These are phyloP conservation scores for Friedmanniomyces endolithicus DNA, from an alignment of 495 filamentous ascomycete species.

Conservation along the genomic window DNA sequence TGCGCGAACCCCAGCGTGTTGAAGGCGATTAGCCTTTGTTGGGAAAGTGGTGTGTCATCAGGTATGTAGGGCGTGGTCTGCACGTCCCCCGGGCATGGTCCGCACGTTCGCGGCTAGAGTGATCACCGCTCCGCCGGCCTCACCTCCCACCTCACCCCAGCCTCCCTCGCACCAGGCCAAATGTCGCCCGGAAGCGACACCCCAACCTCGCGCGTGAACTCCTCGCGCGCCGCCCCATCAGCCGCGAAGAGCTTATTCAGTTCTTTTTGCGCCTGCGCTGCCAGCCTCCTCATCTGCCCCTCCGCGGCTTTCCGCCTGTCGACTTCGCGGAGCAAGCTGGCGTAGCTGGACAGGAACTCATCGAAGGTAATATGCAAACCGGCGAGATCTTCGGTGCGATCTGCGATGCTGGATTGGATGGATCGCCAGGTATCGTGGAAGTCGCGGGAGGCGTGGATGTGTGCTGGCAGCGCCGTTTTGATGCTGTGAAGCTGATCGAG, in stretches of 20 bases:
- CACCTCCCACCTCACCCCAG: conserved; percentile 48
- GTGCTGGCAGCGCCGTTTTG: conserved; percentile 33
- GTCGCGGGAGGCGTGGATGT: conserved; percentile 55
- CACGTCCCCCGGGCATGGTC: too few relatives aligned
- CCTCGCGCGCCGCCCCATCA: conserved; percentile 62
- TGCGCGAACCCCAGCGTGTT: too few relatives aligned
- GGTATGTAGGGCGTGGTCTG: too few relatives aligned
- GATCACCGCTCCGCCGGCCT: conserved; percentile 23
- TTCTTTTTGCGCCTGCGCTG: conserved; percentile 60
- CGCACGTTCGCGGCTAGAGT: too few relatives aligned
- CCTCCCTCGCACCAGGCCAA: conserved; percentile 61
- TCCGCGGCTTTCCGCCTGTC: conserved; percentile 57
- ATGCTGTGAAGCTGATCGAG: conserved; percentile 58
- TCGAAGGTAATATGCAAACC: conserved; percentile 66
- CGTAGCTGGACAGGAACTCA: conserved; percentile 71
- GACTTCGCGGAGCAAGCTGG: conserved; percentile 69
- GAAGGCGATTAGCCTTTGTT: too few relatives aligned
- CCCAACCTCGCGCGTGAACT: conserved; percentile 69
- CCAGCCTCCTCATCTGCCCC: conserved; percentile 57
- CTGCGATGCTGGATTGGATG: conserved; percentile 54
- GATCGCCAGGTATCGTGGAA: conserved; percentile 66
- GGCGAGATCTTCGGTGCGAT: conserved; percentile 59
- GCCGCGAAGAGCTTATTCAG: conserved; percentile 60
- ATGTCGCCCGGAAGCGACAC: conserved; percentile 81
- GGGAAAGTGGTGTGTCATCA: too few relatives aligned